Conservation (phyloP, 2,329 filamentous ascomycete species). For the Aspergillus novoparasiticus region DNA sequence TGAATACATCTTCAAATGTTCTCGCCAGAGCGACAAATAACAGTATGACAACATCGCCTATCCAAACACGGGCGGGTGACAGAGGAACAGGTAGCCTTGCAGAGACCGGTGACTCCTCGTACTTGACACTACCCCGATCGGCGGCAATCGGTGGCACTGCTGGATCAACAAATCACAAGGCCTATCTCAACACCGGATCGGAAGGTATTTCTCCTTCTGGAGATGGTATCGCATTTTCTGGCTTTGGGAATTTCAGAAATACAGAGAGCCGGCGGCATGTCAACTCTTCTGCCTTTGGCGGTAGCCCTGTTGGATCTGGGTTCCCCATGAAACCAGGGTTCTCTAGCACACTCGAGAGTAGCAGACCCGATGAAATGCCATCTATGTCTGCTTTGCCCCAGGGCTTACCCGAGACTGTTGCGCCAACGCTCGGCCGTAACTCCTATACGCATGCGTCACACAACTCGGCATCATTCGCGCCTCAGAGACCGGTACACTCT, state of each 20-base stretch:
- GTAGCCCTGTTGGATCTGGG: conserved; percentile 32
- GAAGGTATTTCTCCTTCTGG: conserved; percentile 38
- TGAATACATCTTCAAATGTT: conserved; percentile 49
- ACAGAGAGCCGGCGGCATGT: conserved; percentile 38
- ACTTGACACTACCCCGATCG: conserved; percentile 50
- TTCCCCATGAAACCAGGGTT: conserved; percentile 37
- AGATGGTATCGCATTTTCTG: conserved; percentile 35
- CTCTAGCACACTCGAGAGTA: conserved; percentile 29
- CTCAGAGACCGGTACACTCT: conserved; percentile 39
- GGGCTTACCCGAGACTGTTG: conserved; percentile 30
- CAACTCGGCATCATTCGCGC: conserved; percentile 36
- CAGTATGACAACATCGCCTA: conserved; percentile 60
- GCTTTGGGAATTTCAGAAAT: conserved; percentile 34
- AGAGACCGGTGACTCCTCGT: conserved; percentile 50
- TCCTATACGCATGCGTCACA: conserved; percentile 38
- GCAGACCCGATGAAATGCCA: conserved; percentile 33
- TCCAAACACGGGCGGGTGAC: conserved; percentile 55
- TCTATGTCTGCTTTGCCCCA: conserved; percentile 33
- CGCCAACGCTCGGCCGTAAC: conserved; percentile 27
- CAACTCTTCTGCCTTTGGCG: conserved; percentile 34
- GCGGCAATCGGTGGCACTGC: conserved; percentile 44
- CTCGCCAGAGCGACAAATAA: conserved; percentile 48
- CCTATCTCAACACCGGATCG: conserved; percentile 35
- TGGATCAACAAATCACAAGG: conserved; percentile 30
- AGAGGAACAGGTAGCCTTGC: conserved; percentile 40